Base-by-base conservation (phyloP, 257 asterid genomes). In the Forsythia suspensa region DNA sequence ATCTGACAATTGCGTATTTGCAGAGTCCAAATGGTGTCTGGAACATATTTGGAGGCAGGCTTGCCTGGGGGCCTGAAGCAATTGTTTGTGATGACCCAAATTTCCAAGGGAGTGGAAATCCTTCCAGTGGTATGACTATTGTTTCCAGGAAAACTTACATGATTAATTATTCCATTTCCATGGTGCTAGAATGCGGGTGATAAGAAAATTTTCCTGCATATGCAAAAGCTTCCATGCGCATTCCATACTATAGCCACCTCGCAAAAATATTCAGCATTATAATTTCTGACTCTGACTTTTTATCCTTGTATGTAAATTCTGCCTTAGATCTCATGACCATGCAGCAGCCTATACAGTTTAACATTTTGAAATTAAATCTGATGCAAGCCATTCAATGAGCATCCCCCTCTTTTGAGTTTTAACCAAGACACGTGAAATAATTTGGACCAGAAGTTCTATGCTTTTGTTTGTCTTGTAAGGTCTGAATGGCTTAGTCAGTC, bases 51-150 rank as follows among this genome's bases (percentile, higher is more conserved):
- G 89, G 89, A 37, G 89, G 89, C 80, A 84, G 82, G 80, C 87
- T 86, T 73, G 83, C 80, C 69, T 83, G 89, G 89, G 87, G 87
- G 29, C 84, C 85, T 72, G 84, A 81, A 72, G 89, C 89, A 76
- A 81, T 86, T 78, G 89, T 86, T 67, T 83, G 87, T 79, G 89
- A 86, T 83, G 89, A 86, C 59, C 89, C 89, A 73, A 84, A 86
- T 71, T 86, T 86, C 71, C 89, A 83, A 81, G 89, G 89, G 40
- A 80, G 81, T 46, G 89, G 89, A 79, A 86, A 86, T 79, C 87
- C 87, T 71, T 81, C 87, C 71, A 83, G 84, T 74, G 89, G 88
- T 84, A 81, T 44, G 70, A 20, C 13, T 21, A 57, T 79, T 63
- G 48, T 79, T 48, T 79, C 74, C 46, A 6, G 57, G 20, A 46